Evolutionary conservation across 106 monocot species (phyloP), one percentile per base, ranked within the genome.

Genomic region (Iris macrosiphon): DNA sequence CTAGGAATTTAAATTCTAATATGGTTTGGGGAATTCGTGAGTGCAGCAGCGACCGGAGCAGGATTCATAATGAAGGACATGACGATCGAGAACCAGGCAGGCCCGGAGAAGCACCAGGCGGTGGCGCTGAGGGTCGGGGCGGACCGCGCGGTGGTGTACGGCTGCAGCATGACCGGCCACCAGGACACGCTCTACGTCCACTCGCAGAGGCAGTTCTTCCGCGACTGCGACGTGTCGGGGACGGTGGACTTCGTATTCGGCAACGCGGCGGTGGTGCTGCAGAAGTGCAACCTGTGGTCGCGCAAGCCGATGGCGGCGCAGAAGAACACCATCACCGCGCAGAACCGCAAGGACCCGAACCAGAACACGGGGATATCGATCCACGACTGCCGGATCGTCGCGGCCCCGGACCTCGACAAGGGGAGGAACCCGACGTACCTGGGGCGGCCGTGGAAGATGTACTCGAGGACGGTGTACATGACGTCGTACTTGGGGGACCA

Each of bases 191-290:
- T 90, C 19, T 91, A 85, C 40, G 85, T 79, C 17, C 90, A 85
- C 69, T 91, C 91, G 7, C 81, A 75, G 44, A 64, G 91, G 16
- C 91, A 91, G 34, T 91, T 91, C 81, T 91, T 59, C 66, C 73
- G 93, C 6, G 75, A 88, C 38, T 88, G 93, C 72, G 84, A 88
- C 57, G 56, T 94, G 34, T 81, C 75, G 52, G 93, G 93, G 57
- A 88, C 88, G 16, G 89, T 94, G 14, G 93, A 94, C 72, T 94
- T 94, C 70, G 39, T 94, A 67, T 94, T 88, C 71, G 88, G 93
- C 53, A 94, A 94, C 60, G 94, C 94, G 1, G 88, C 84, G 40
- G 45, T 44, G 14, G 43, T 61, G 45, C 6, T 61, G 17, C 61
- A 61, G 18, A 61, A 47, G 19, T 61, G 61, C 32, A 70, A 41